These are phyloP conservation scores for Talaromyces rugulosus DNA, from an alignment of 2,329 filamentous ascomycete species.

Conservation along the genomic window DNA sequence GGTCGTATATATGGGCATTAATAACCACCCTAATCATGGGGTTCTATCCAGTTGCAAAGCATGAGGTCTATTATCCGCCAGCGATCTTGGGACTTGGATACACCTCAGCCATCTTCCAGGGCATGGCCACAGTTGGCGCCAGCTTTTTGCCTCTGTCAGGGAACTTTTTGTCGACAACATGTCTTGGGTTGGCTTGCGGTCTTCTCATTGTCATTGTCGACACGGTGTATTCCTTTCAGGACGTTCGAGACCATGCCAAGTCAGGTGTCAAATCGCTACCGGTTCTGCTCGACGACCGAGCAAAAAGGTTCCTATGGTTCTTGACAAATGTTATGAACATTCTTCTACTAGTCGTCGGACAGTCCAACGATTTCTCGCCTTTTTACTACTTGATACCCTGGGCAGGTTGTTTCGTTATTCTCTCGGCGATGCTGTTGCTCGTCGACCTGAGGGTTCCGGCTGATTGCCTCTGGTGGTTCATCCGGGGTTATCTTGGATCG, in stretches of 20 bases:
- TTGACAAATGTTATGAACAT: neutral
- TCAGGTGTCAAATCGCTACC: neutral
- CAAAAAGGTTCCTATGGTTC: slow-evolving; percentile 3
- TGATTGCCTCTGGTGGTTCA: slow-evolving; percentile 8
- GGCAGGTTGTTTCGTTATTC: neutral
- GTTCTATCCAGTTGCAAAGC: slow-evolving; percentile 3
- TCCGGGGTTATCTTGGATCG: neutral
- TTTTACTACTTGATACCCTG: slow-evolving; percentile 4
- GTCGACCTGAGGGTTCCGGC: slow-evolving; percentile 9
- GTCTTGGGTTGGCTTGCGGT: neutral
- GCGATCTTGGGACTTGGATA: neutral
- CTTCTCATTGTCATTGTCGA: neutral
- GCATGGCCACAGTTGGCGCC: neutral
- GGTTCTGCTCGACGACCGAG: neutral
- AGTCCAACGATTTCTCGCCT: slow-evolving; percentile 2
- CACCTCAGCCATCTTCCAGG: neutral
- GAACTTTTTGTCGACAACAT: neutral
- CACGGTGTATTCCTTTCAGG: slow-evolving; percentile 6
- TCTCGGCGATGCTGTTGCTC: slow-evolving; percentile 6
- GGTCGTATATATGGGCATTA: neutral
- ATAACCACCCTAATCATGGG: neutral
- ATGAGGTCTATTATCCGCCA: neutral
- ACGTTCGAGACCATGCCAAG: slow-evolving; percentile 1
- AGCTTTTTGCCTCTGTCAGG: neutral
- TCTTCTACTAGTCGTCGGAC: neutral